These are phyloP conservation scores for Claviceps sp. DNA, from an alignment of 2,329 filamentous ascomycete species.

Conservation along the genomic window DNA sequence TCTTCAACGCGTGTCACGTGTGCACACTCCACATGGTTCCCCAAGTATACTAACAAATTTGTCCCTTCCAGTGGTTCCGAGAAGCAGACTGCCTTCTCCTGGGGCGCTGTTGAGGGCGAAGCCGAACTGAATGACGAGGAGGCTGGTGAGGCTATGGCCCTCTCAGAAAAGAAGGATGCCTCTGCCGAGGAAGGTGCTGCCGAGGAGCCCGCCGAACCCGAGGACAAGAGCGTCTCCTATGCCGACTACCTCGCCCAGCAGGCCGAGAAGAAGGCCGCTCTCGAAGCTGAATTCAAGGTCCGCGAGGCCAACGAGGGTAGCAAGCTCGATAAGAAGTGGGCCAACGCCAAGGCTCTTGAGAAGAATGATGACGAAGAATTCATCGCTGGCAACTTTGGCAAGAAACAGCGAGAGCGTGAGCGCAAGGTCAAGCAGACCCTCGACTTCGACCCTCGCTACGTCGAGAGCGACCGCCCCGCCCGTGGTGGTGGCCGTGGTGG, in stretches of 20 bases:
- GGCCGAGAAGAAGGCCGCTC: slow-evolving; percentile 61
- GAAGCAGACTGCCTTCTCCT: slow-evolving; percentile 80
- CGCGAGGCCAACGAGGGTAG: slow-evolving; percentile 88
- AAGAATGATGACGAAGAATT: slow-evolving; percentile 62
- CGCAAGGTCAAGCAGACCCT: slow-evolving; percentile 83
- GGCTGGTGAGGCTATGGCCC: slow-evolving; percentile 78
- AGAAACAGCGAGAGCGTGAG: slow-evolving; percentile 74
- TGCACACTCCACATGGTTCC: neutral
- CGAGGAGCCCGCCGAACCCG: slow-evolving; percentile 45
- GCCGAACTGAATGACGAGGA: slow-evolving; percentile 85
- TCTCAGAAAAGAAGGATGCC: slow-evolving; percentile 66
- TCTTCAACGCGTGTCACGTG: neutral
- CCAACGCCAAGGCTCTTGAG: slow-evolving; percentile 58
- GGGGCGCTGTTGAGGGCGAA: slow-evolving; percentile 71
- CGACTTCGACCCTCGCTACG: slow-evolving; percentile 75
- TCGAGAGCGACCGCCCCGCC: slow-evolving; percentile 49
- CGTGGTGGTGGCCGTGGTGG: slow-evolving; percentile 39
- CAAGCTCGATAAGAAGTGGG: slow-evolving; percentile 87
- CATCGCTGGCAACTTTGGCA: slow-evolving; percentile 60
- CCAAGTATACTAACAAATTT: slow-evolving; percentile 9
- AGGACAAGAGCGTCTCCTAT: slow-evolving; percentile 86
- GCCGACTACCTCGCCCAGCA: slow-evolving; percentile 67
- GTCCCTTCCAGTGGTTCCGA: slow-evolving; percentile 50
- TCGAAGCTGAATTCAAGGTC: slow-evolving; percentile 51
- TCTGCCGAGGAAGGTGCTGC: slow-evolving; percentile 33